Base-by-base conservation (phyloP, 208 protist species). In the Trypanosoma melophagium region DNA sequence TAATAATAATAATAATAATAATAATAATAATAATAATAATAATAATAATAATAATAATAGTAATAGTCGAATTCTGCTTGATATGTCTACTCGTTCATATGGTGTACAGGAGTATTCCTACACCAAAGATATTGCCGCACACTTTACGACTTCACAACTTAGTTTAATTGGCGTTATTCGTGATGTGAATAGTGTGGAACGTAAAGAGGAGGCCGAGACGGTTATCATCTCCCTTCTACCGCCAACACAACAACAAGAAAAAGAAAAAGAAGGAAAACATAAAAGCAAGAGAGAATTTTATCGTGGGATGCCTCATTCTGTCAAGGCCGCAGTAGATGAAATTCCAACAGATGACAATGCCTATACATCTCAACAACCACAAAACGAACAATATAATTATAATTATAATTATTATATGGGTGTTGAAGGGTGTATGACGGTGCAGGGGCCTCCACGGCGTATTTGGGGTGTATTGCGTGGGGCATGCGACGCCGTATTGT, bases 401-500 rank as follows among this genome's bases (percentile, higher is more conserved):
- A n/a, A 63, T 22, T 14, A 19, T 28, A n/a, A 40, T 28, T 68
- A 68, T 40, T 54, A 68, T 17, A 22, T 65, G 10, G 60, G 69
- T 21, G 54, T 47, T 60, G 67, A 66, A 41, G 44, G 50, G 55
- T 47, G 56, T 40, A 49, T 75, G 0, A 52, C 35, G 16, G 53
- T 17, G 21, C 49, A 28, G 10, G 61, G 40, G 16, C 31, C 61
- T 7, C 38, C 59, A 31, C 21, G 42, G n/a, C 44, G 22, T 22
- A 44, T 62, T 5, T 66, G 53, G 45, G 57, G 47, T 1, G 5
- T 35, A 7, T 61, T 77, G 24, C 10, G 42, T 51, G 71, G 50
- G 16, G 22, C 13, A 14, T 83, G 69, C 31, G 64, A 84, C 38
- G 82, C 81, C 1, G 84, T 92, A 38, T 45, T 95, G 22, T 93